Percentiles rank a stretch among this genome's conserved stretches.
Conservation (phyloP, 257 asterid species). For the Anisodus acutangulus region DNA sequence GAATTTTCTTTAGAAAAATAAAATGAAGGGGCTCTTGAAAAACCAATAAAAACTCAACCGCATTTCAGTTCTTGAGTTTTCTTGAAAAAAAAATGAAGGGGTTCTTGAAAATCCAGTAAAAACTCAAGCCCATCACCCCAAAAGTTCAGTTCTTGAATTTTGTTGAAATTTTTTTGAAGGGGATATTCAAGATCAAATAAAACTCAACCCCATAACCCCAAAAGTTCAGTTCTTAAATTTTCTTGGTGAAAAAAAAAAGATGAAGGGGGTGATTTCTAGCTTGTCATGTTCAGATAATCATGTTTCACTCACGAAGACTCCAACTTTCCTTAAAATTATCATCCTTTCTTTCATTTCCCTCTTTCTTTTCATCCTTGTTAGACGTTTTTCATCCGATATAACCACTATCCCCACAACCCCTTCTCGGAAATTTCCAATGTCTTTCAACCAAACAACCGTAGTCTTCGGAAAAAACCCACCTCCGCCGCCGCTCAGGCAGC, state of each 20-base stretch:
- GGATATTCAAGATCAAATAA: background rate
- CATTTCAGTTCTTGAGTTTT: background rate
- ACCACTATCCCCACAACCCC: background rate
- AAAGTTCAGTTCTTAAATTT: background rate
- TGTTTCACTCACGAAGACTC: conserved; percentile 30
- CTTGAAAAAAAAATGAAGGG: background rate
- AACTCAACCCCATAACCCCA: background rate
- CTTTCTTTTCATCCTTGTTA: conserved; percentile 47
- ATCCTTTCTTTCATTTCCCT: conserved; percentile 47
- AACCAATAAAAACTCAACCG: background rate
- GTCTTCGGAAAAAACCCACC: conserved; percentile 25
- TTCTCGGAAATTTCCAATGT: conserved; percentile 14
- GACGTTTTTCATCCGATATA: conserved; percentile 35
- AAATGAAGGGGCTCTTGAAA: background rate
- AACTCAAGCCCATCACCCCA: background rate
- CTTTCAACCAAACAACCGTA: conserved; percentile 35
- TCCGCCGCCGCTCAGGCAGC: conserved; percentile 30
- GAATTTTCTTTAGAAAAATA: background rate
- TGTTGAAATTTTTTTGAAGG: background rate
- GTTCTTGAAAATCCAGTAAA: background rate
- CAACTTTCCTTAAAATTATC: conserved; percentile 45
- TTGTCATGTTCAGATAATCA: conserved; percentile 36
- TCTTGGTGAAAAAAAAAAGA: background rate
- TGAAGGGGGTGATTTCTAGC: conserved; percentile 26
- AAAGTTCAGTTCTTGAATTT: background rate